Conservation (phyloP, 2,329 filamentous ascomycete genomes). For the Aureobasidium sp. region DNA sequence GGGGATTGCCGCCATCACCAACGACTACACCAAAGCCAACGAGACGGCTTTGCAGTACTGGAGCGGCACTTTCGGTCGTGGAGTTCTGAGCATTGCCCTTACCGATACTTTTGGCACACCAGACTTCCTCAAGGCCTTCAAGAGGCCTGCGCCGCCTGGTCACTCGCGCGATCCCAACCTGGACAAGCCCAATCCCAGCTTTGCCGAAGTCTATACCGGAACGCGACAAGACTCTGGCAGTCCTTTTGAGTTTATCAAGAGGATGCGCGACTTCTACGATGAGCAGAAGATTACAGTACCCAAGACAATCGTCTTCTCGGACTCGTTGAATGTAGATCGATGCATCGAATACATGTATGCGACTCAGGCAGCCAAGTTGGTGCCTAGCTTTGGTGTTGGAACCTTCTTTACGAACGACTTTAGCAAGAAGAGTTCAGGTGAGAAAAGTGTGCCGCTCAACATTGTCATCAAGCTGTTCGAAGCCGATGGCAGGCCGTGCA, state of each 20-base stretch:
- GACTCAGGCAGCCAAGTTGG: slow-evolving; percentile 72
- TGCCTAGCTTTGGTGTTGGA: slow-evolving; percentile 85
- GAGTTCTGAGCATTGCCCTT: slow-evolving; percentile 72
- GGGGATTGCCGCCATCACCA: slow-evolving; percentile 86
- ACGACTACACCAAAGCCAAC: slow-evolving; percentile 78
- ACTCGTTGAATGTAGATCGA: slow-evolving; percentile 83
- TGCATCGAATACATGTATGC: slow-evolving; percentile 85
- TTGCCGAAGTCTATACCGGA: slow-evolving; percentile 75
- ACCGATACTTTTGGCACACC: slow-evolving; percentile 96
- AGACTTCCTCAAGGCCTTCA: slow-evolving; percentile 79
- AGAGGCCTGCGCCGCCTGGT: slow-evolving; percentile 50
- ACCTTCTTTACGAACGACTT: slow-evolving; percentile 96
- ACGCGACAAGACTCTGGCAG: slow-evolving; percentile 89
- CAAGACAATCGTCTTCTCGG: slow-evolving; percentile 92
- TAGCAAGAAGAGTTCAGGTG: slow-evolving; percentile 59
- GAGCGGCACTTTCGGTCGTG: slow-evolving; percentile 84
- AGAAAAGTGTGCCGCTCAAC: slow-evolving; percentile 85
- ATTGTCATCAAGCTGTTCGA: slow-evolving; percentile 97
- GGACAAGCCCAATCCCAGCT: slow-evolving; percentile 44
- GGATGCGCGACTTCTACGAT: slow-evolving; percentile 77
- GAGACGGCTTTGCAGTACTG: slow-evolving; percentile 80
- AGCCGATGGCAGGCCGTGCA: slow-evolving; percentile 69
- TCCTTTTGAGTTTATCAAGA: slow-evolving; percentile 68
- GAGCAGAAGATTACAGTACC: slow-evolving; percentile 64
- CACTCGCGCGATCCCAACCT: slow-evolving; percentile 17